Evolutionary conservation across 1,139 yeast species (phyloP).

Genomic region (Ogataea hybrid): DNA sequence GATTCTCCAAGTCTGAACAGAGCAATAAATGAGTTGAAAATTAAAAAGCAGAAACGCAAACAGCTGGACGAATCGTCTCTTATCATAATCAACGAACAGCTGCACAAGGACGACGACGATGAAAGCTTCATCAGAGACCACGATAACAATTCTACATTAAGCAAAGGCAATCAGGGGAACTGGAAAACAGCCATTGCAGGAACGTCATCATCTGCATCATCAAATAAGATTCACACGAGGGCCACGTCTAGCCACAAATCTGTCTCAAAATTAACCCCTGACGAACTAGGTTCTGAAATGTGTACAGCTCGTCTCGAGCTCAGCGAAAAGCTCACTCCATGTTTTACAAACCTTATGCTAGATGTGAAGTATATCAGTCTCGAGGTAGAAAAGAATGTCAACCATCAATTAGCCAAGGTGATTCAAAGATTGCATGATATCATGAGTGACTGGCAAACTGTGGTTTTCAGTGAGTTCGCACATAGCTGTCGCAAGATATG

Average conservation of each 20-base stretch:
- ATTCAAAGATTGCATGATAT: slow-evolving; percentile 15
- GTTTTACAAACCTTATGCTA: slow-evolving; percentile 25
- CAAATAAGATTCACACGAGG: slow-evolving; percentile 7
- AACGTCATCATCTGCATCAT: slow-evolving; percentile 13
- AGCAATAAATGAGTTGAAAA: slow-evolving; percentile 17
- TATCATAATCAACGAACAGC: slow-evolving; percentile 15
- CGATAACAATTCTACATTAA: slow-evolving; percentile 7
- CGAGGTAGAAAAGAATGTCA: slow-evolving; percentile 29
- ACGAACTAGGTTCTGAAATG: slow-evolving; percentile 25
- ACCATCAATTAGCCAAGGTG: slow-evolving; percentile 21
- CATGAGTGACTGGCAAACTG: slow-evolving; percentile 24
- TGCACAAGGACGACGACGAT: slow-evolving; percentile 12
- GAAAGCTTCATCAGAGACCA: slow-evolving; percentile 10
- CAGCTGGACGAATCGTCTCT: slow-evolving; percentile 16
- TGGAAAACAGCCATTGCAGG: slow-evolving; percentile 24
- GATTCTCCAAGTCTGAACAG: slow-evolving; percentile 26
- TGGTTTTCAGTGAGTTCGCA: slow-evolving; percentile 25
- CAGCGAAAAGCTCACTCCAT: slow-evolving; percentile 28
- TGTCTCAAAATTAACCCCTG: slow-evolving; percentile 17
- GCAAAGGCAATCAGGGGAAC: slow-evolving; percentile 11
- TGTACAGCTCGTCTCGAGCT: slow-evolving; percentile 25
- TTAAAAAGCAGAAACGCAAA: slow-evolving; percentile 12
- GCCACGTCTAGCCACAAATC: slow-evolving; percentile 14
- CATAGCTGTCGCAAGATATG: slow-evolving; percentile 26
- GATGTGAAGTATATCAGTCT: slow-evolving; percentile 31